These are phyloP conservation scores for Ceratocystis papillata DNA, from an alignment of 2,329 filamentous ascomycete species.

Conservation along the genomic window DNA sequence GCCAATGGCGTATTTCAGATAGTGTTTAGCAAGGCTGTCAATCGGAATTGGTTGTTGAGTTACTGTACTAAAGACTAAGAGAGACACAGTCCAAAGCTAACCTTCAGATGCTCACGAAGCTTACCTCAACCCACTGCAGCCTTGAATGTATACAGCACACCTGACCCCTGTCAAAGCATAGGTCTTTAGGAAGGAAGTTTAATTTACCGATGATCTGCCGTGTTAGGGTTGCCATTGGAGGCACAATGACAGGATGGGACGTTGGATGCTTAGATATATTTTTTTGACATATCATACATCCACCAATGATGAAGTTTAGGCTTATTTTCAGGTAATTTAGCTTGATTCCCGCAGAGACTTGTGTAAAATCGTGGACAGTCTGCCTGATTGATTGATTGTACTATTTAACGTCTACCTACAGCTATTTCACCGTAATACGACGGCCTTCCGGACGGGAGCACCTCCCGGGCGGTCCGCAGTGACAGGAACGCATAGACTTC, in stretches of 20 bases:
- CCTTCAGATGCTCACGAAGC: slow-evolving; percentile 16
- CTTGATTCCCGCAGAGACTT: no score
- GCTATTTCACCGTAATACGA: no score
- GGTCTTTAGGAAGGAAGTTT: not conserved
- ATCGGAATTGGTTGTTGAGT: not conserved
- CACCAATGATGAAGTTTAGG: no score
- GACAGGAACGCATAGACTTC: no score
- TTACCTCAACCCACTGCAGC: slow-evolving; percentile 25
- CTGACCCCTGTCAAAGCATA: not conserved
- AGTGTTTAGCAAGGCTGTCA: not conserved
- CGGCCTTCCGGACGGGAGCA: no score
- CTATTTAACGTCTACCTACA: no score
- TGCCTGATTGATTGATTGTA: no score
- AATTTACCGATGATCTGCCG: not conserved
- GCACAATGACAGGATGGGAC: not conserved
- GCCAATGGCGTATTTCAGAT: not conserved
- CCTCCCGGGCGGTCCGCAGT: no score
- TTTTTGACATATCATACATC: no score
- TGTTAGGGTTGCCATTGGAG: not conserved
- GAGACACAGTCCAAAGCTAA: not conserved
- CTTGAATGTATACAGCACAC: slow-evolving; percentile 15
- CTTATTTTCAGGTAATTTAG: no score
- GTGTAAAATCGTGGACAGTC: not conserved
- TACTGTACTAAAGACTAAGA: not conserved
- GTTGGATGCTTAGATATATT: no score